A percentile compares a stretch with the other conserved stretches of the same genome.
phyloP scores from a whole-genome alignment of 2,329 filamentous ascomycete species.

The Fusarium tanahbumbuense region DNA sequence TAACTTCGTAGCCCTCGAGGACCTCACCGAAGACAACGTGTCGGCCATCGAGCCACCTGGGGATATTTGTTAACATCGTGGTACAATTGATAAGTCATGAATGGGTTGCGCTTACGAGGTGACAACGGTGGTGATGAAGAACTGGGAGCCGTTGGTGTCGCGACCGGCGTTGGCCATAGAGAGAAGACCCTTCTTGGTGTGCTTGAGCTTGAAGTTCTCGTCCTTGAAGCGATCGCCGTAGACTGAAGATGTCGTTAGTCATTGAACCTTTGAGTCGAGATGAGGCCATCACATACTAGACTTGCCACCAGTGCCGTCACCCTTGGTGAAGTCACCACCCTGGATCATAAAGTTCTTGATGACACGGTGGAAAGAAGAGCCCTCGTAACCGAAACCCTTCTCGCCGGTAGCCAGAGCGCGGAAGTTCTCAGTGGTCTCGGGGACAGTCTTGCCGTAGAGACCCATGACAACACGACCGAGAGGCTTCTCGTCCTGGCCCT shows the following conservation, averaged over 20 bases:
- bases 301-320: conserved; percentile 86
- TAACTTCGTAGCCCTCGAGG: conserved; percentile 84
- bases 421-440: conserved; percentile 80
- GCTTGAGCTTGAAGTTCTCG: conserved; percentile 96
- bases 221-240: conserved; percentile 87
- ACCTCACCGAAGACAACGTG: conserved; percentile 93
- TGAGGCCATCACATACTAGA: conserved; percentile 68
- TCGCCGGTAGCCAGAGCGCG: conserved; percentile 85
- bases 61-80: conserved; percentile 12
- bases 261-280: conserved; percentile 13
- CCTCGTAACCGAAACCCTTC: conserved; percentile 87
- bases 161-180: conserved; percentile 88
- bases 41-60: conserved; percentile 81
- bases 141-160: conserved; percentile 90
- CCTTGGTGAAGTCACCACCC: conserved; percentile 87
- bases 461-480: conserved; percentile 83
- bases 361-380: conserved; percentile 87
- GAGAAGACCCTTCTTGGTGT: conserved; percentile 84
- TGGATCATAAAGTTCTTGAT: conserved; percentile 95
- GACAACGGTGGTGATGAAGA: conserved; percentile 88
- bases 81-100: neutral
- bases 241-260: conserved; percentile 60
- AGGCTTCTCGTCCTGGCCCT: conserved; percentile 80
- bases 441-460: conserved; percentile 88
- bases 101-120: conserved; percentile 69